phyloP scores from a whole-genome alignment of 2,329 filamentous ascomycete genomes.

The Nothophaeocryptopus gaeumannii region DNA sequence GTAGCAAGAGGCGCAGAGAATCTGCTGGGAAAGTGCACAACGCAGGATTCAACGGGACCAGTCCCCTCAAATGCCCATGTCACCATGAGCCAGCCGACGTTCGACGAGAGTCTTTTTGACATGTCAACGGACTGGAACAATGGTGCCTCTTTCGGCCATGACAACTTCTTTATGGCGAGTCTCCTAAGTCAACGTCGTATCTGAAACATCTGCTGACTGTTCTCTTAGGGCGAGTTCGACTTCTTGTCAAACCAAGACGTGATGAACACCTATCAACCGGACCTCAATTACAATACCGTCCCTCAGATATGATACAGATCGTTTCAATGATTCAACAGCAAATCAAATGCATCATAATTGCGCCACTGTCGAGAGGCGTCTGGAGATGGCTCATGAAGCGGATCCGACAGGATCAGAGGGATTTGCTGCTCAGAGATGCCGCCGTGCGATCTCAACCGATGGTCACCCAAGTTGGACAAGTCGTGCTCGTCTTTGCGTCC shows the following conservation, averaged over 20 bases:
- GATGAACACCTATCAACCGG: constrained; percentile 27
- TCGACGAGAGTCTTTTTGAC: constrained; percentile 30
- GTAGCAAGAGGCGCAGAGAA: constrained; percentile 29
- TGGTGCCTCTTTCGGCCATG: constrained; percentile 17
- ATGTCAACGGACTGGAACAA: constrained; percentile 26
- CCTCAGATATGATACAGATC: constrained; percentile 12
- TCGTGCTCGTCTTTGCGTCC: constrained; percentile 38
- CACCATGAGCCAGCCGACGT: constrained; percentile 29
- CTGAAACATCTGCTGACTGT: no score
- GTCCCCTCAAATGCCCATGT: constrained; percentile 30
- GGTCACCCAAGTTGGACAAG: constrained; percentile 33
- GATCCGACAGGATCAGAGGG: constrained; percentile 37
- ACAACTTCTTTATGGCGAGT: constrained; percentile 31
- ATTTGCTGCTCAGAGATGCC: constrained; percentile 42
- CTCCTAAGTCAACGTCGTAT: no score
- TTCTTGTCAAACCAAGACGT: constrained; percentile 29
- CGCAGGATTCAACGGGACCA: constrained; percentile 17
- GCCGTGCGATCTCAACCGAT: constrained; percentile 42
- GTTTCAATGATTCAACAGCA: constrained; percentile 34
- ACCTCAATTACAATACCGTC: constrained; percentile 24
- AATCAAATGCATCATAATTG: constrained; percentile 43
- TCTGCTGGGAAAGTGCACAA: constrained; percentile 25
- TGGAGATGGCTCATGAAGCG: constrained; percentile 12
- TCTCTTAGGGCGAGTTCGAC: constrained; percentile 25
- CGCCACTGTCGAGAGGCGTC: constrained; percentile 31